Conservation (phyloP, 805 yeast genomes). For the Clavispora phyllophila region DNA sequence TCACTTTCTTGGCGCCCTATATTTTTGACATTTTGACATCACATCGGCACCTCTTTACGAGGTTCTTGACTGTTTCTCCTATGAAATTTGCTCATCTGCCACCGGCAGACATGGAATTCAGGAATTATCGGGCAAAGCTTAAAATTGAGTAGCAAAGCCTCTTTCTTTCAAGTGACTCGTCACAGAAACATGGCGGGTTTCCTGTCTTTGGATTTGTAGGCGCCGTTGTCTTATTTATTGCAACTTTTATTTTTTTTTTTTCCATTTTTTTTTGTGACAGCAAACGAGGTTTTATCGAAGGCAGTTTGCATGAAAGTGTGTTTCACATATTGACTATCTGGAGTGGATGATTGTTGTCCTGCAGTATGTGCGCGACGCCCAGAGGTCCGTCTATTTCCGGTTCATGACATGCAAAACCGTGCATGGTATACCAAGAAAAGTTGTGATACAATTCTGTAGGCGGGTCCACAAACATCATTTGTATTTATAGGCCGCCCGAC, state of each 20-base stretch:
- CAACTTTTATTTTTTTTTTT: no score
- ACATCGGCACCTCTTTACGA: constrained; percentile 3
- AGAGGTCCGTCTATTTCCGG: background rate
- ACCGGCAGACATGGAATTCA: no score
- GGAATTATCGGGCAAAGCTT: no score
- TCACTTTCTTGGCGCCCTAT: constrained; percentile 2
- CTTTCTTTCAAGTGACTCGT: no score
- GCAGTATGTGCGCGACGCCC: background rate
- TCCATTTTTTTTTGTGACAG: background rate
- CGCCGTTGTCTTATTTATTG: no score
- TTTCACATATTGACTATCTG: background rate
- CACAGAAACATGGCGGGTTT: no score
- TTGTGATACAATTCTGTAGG: background rate
- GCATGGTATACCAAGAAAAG: background rate
- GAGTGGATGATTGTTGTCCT: background rate
- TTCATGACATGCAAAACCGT: background rate
- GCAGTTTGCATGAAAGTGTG: background rate
- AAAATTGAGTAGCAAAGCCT: no score
- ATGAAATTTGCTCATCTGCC: background rate
- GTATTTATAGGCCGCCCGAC: background rate
- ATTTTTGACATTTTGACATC: constrained; percentile 5
- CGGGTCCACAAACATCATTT: background rate
- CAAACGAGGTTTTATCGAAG: background rate
- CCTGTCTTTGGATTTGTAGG: no score
- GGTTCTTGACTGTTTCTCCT: background rate